Evolutionary conservation across 768 basidiomycete genomes (phyloP).

Genomic region (Filobasidium floriforme): DNA sequence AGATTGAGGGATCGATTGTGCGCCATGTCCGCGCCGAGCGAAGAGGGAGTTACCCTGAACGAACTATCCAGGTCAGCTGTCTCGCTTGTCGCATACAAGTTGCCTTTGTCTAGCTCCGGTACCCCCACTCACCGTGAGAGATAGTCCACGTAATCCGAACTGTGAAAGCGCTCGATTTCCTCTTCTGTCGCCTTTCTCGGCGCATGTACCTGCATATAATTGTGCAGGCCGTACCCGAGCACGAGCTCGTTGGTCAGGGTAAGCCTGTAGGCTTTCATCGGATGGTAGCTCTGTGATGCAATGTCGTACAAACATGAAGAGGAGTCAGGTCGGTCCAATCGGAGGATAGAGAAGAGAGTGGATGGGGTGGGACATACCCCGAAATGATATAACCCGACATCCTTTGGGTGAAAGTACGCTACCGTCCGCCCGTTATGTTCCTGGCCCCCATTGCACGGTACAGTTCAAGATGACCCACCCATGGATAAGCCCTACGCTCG

Average conservation of each 20-base stretch:
- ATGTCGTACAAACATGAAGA: conserved; percentile 12
- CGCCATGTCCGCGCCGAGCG: conserved; percentile 13
- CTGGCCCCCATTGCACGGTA: too few relatives aligned
- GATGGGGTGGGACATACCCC: conserved; percentile 56
- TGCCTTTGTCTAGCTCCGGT: background rate
- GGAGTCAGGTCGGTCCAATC: background rate
- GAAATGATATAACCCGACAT: conserved; percentile 91
- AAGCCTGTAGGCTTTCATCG: conserved; percentile 97
- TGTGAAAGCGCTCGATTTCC: conserved; percentile 86
- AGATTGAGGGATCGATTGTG: conserved; percentile 5
- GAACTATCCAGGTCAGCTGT: background rate
- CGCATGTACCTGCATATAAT: conserved; percentile 87
- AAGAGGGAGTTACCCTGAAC: conserved; percentile 15
- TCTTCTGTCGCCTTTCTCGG: conserved; percentile 80
- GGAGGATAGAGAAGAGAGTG: background rate
- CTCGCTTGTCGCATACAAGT: background rate
- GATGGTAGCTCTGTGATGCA: conserved; percentile 73
- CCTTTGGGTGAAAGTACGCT: conserved; percentile 91
- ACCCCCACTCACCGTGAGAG: conserved; percentile 62
- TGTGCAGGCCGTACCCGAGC: conserved; percentile 90
- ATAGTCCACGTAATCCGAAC: conserved; percentile 91
- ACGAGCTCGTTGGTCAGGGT: conserved; percentile 93
- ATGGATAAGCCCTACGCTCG: background rate
- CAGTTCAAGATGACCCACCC: too few relatives aligned
- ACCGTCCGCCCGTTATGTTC: conserved; percentile 82